Conservation (phyloP, 75 land plant species). For the Larix kaempferi region DNA sequence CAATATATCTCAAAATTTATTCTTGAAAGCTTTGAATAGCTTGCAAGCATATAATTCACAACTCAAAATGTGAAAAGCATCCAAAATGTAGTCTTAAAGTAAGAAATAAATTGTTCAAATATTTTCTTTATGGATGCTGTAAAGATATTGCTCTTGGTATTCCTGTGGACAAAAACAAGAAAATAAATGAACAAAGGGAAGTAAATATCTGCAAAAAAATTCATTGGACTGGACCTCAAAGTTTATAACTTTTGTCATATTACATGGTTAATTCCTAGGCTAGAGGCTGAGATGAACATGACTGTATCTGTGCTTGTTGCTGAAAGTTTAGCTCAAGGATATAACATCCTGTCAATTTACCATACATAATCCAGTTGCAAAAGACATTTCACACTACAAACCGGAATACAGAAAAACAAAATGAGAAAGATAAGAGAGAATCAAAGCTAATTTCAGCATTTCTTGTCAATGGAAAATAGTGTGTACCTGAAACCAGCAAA, state of each 20-base stretch:
- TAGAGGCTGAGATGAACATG: neutral
- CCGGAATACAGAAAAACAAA: neutral
- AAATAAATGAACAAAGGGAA: neutral
- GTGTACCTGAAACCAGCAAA: constrained; percentile 93
- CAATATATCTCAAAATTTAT: neutral
- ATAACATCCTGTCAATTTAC: neutral
- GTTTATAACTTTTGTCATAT: neutral
- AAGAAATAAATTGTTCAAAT: neutral
- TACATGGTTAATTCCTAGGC: neutral
- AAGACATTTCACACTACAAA: neutral
- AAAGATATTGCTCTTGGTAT: neutral
- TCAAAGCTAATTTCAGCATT: neutral
- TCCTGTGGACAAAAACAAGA: neutral
- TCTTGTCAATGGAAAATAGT: neutral
- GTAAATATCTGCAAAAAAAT: neutral
- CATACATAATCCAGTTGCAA: neutral
- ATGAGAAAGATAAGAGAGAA: neutral
- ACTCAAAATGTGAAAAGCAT: neutral
- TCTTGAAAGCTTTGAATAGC: neutral
- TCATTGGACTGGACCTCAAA: neutral
- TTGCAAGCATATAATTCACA: neutral
- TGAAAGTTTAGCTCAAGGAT: neutral
- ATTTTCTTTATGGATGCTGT: neutral
- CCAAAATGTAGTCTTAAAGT: neutral
- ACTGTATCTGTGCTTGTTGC: neutral